Evolutionary conservation across 768 basidiomycete genomes (phyloP), one percentile per base, ranked within the genome.

Genomic region (Scleroderma citrinum): DNA sequence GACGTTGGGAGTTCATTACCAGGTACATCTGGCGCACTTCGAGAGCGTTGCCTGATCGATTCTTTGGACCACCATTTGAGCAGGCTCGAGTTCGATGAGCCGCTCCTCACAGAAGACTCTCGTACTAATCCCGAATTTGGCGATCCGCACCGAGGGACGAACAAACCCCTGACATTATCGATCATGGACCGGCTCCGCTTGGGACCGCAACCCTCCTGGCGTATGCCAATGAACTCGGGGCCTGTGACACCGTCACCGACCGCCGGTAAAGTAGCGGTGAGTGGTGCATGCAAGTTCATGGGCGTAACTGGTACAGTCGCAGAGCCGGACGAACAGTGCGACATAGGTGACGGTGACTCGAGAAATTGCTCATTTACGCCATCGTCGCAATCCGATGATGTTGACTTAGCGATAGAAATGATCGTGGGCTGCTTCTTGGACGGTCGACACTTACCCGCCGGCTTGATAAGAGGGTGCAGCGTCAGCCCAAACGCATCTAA

Each of bases 151-250:
- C 75, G 76, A 44, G 78, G 69, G 23, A 71, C 65, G 56, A 87
- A 84, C 46, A 87, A 69, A 17, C 72, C 78, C 56, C 73, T 77
- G 48, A 86, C 78, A 55, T 80, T 83, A 54, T 76, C 79, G 41
- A 81, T 76, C 64, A 87, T 73, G 13, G 80, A 82, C 23, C 75
- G 69, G 44, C 72, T 66, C 36, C 75, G 69, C 53, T 73, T 74
- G 11, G 74, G 75, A 21, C 53, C 56, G 43, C 48, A 65, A 40
- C 55, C 55, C n/a, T 55, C 57, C 37, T 44, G 60, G 42, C 43
- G 55, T 23, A 50, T 53, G 36, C 48, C 50, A 64, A 53, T 59
- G 43, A 57, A 62, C 50, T 65, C 71, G 46, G 58, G 59, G 49
- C 39, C 69, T 32, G 46, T 59, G 31, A 52, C 55, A 44, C 48